Conservation (phyloP, 75 land plant species). For the Selaginella tamariscina region DNA sequence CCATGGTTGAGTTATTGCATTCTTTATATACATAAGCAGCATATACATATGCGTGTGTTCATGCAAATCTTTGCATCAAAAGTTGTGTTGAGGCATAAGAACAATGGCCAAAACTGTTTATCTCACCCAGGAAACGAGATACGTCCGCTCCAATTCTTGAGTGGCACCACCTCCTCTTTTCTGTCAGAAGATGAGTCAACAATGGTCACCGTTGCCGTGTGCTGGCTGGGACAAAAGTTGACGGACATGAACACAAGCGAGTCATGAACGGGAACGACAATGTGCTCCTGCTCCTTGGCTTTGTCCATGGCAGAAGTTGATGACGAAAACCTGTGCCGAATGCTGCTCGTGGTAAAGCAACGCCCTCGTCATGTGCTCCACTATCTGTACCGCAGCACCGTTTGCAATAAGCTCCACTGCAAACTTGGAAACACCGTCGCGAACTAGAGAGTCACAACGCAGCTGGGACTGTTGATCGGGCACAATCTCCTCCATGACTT, state of each 20-base stretch:
- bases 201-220: constrained; percentile 7
- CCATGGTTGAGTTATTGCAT: no score
- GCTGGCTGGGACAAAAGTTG: neutral
- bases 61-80: no score
- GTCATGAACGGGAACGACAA: constrained; percentile 11
- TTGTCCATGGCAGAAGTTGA: neutral
- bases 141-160: neutral
- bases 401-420: neutral
- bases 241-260: constrained; percentile 4
- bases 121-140: no score
- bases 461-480: neutral
- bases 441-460: neutral
- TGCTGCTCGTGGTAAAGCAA: neutral
- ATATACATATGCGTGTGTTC: no score
- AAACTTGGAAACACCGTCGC: constrained; percentile 9
- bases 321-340: constrained; percentile 4
- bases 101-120: no score
- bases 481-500: constrained; percentile 3
- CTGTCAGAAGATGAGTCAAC: neutral
- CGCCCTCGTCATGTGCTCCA: constrained; percentile 5
- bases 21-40: no score
- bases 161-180: neutral
- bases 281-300: constrained; percentile 1
- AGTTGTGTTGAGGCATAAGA: no score
- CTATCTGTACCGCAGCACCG: neutral